Evolutionary conservation across 1,284 basidiomycete species (phyloP), one percentile per base, ranked within the genome.

Genomic region (Trichosporon faecale): DNA sequence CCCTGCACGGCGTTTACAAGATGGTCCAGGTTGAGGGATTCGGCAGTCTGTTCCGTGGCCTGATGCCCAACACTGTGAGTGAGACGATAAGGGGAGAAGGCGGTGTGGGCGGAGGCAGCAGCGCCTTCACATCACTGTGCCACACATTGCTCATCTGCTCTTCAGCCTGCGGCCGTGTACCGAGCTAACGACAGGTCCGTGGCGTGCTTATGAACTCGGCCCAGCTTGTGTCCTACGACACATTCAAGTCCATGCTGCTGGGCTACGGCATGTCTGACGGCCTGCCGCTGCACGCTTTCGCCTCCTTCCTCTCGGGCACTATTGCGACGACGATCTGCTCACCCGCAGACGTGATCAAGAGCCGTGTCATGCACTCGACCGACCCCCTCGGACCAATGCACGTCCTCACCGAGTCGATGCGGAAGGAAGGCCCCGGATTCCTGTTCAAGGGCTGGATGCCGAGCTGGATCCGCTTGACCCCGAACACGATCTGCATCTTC

Each of bases 401-500:
- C 9, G 65, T 79, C 46, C 66, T 79, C 23, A 72, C 67, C 49
- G 69, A 75, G 49, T 77, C 72, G 57, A 61, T 79, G 67, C 74
- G 77, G 66, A 65, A 65, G 21, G 76, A 80, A 66, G 86, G 86
- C 0, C 81, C 85, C 12, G 76, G 79, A 16, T 86, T 87, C 81
- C 74, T 87, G 52, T 86, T 87, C 80, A 82, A 85, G 67, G 86
- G 86, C n/a, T 87, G 86, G 86, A 82, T 85, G 9, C 86, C 86
- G 4, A 85, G 86, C 0, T 86, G 85, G 85, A 85, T 85, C 67
- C 82, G 84, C 16, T 77, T 85, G 27, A 84, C 84, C 8, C 84
- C 84, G 21, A 84, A 85, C 70, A 85, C 84, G 29, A 82, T 84
- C 69, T 80, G 78, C 73, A 83, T 83, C 74, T 82, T 84, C 66